phyloP scores from a whole-genome alignment of 306 rosid species.

The Pterocarpus macrocarpus region DNA sequence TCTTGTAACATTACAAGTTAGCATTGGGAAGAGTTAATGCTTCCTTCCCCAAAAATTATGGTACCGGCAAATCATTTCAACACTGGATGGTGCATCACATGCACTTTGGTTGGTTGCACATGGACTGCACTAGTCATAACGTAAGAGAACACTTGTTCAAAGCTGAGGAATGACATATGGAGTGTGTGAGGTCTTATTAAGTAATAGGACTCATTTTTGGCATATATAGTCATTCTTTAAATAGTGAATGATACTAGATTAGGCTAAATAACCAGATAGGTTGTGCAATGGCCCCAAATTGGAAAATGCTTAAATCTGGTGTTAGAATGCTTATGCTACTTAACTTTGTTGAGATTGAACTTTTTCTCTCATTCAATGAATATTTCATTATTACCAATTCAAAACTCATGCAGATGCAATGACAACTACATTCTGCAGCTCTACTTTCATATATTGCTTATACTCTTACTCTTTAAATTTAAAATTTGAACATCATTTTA shows the following conservation, averaged over 20 bases:
- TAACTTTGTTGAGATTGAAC: constrained; percentile 23
- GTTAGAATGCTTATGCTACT: constrained; percentile 22
- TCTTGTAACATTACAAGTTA: constrained; percentile 34
- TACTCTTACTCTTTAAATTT: constrained; percentile 18
- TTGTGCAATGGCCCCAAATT: constrained; percentile 9
- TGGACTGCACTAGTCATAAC: constrained; percentile 21
- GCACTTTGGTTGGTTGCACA: constrained; percentile 30
- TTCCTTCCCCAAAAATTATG: constrained; percentile 37
- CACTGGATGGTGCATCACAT: constrained; percentile 23
- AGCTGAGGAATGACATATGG: constrained; percentile 15
- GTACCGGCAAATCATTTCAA: background rate
- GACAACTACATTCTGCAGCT: background rate
- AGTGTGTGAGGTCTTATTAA: constrained; percentile 35
- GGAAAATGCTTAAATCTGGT: constrained; percentile 32
- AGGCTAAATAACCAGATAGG: constrained; percentile 1
- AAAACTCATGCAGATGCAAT: constrained; percentile 25
- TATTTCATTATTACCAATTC: constrained; percentile 25
- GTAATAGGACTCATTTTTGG: constrained; percentile 25
- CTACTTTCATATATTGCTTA: constrained; percentile 20
- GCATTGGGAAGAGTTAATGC: constrained; percentile 11
- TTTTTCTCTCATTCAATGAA: background rate
- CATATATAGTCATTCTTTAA: constrained; percentile 34
- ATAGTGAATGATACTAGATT: constrained; percentile 5
- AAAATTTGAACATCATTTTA: constrained; percentile 13
- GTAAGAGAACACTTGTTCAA: constrained; percentile 11